Conservation (phyloP, 768 basidiomycete species). For the Kwoniella bestiolae region DNA sequence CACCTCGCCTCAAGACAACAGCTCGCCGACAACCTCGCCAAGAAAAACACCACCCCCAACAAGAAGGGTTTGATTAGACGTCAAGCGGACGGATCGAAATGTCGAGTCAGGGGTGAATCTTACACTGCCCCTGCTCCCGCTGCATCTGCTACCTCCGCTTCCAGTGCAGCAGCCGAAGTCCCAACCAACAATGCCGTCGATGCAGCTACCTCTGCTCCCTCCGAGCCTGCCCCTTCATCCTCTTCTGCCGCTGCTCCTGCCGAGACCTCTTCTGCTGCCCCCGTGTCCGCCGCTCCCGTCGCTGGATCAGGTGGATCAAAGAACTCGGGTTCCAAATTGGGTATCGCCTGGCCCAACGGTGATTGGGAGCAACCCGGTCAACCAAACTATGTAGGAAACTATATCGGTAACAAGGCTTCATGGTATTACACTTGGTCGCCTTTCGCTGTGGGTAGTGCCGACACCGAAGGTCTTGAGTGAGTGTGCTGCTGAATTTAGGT, state of each 20-base stretch:
- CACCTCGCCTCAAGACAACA: conserved; percentile 39
- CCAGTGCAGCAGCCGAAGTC: conserved; percentile 38
- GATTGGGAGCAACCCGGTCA: conserved; percentile 55
- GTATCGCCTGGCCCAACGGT: conserved; percentile 71
- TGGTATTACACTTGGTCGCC: conserved; percentile 73
- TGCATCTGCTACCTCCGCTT: conserved; percentile 56
- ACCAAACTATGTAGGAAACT: conserved; percentile 62
- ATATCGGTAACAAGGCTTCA: conserved; percentile 60
- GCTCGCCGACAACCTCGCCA: conserved; percentile 22
- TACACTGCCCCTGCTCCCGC: conserved; percentile 15
- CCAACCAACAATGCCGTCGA: conserved; percentile 8
- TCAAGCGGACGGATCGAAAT: conserved; percentile 41
- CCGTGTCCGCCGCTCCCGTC: conserved; percentile 17
- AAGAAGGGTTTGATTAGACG: conserved; percentile 32
- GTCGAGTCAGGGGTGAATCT: conserved; percentile 38
- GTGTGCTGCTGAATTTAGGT: conserved; percentile 30
- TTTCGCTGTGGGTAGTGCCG: conserved; percentile 59
- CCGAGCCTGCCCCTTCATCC: too few relatives aligned
- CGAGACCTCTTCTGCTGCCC: conserved; percentile 15
- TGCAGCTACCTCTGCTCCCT: conserved; percentile 17
- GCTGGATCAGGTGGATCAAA: conserved; percentile 29
- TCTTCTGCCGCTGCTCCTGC: conserved; percentile 14
- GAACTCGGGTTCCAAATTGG: conserved; percentile 61
- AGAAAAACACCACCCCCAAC: neutral
- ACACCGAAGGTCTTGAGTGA: conserved; percentile 64